Percentiles rank a stretch among this genome's conserved stretches.
Conservation (phyloP, 2,329 filamentous ascomycete species). For the Aspergillus fumigatiaffinis region DNA sequence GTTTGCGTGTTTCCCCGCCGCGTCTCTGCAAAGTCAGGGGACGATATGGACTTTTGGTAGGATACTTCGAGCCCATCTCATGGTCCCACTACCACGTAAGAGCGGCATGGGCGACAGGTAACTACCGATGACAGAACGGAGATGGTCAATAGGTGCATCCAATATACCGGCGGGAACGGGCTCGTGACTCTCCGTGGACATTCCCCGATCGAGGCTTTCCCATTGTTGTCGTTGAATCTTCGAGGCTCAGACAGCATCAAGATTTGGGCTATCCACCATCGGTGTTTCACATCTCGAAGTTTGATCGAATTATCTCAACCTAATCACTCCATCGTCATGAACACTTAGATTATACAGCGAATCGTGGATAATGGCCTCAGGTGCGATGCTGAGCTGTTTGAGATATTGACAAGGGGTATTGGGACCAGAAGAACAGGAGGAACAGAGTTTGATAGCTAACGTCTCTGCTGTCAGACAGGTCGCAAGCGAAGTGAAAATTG, state of each 20-base stretch:
- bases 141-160: too few species aligned
- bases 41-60: not conserved
- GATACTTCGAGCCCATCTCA: too few species aligned
- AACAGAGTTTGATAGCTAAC: not conserved
- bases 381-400: too few species aligned
- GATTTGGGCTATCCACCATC: slow-evolving; percentile 3
- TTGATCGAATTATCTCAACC: slow-evolving; percentile 1
- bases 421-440: not conserved
- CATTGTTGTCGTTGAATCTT: not conserved
- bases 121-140: too few species aligned
- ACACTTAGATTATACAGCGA: not conserved
- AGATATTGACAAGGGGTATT: too few species aligned
- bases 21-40: not conserved
- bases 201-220: not conserved
- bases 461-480: not conserved
- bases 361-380: too few species aligned
- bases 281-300: slow-evolving; percentile 10
- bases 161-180: not conserved
- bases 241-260: not conserved
- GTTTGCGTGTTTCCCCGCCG: too few species aligned
- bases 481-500: not conserved
- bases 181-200: not conserved
- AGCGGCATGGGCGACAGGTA: too few species aligned
- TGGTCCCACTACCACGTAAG: too few species aligned
- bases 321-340: not conserved